Percentiles rank a stretch among this genome's conserved stretches.
Conservation (phyloP, 352 stramenopile genomes). For the Phytopythium kandeliae region DNA sequence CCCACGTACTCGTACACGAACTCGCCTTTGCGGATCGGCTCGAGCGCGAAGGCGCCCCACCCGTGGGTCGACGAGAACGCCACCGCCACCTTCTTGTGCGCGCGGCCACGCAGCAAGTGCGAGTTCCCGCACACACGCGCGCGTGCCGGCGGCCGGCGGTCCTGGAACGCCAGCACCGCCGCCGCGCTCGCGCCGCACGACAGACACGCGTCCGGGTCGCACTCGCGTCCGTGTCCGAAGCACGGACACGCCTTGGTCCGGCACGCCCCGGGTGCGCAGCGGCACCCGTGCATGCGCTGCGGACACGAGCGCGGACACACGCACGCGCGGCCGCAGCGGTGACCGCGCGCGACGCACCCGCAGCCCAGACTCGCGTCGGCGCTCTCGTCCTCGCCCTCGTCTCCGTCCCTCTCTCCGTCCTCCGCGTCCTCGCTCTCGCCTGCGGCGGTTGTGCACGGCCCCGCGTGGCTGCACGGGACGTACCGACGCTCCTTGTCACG, state of each 20-base stretch:
- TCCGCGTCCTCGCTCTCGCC: constrained; percentile 18
- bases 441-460: no score
- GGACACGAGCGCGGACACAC: constrained; percentile 53
- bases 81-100: constrained; percentile 58
- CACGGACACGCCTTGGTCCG: constrained; percentile 52
- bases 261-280: constrained; percentile 47
- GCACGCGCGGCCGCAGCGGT: constrained; percentile 59
- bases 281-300: constrained; percentile 65
- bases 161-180: constrained; percentile 40
- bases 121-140: constrained; percentile 50
- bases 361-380: constrained; percentile 14
- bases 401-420: no score
- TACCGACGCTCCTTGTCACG: constrained; percentile 52
- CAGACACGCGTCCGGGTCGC: constrained; percentile 71
- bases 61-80: constrained; percentile 65
- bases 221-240: constrained; percentile 46
- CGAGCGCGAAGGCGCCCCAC: constrained; percentile 62
- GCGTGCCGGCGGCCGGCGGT: not conserved
- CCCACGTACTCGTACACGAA: constrained; percentile 76
- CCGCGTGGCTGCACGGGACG: constrained; percentile 53
- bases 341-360: constrained; percentile 41
- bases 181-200: constrained; percentile 59
- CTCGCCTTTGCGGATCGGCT: constrained; percentile 58
- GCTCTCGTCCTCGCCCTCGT: constrained; percentile 13
- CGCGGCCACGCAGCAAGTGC: constrained; percentile 41